Evolutionary conservation across 2,329 filamentous ascomycete genomes (phyloP), one percentile per base, ranked within the genome.

Genomic region (Cytospora piceicola): DNA sequence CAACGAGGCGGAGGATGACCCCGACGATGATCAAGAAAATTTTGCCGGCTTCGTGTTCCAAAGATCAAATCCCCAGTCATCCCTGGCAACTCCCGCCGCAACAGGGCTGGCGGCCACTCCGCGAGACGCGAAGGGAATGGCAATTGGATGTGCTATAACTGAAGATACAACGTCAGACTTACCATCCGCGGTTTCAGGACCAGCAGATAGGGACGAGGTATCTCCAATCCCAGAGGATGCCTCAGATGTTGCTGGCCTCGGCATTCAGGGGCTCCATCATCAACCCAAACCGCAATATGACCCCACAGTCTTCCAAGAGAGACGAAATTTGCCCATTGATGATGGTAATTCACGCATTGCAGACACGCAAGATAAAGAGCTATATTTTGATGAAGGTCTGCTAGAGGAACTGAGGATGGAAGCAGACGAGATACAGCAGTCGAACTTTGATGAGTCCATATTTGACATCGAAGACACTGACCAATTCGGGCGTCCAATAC

Each of bases 381-480:
- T 91, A 34, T 92, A 91, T 73, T 92, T 89, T 72, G 88, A 90
- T 68, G 87, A 88, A 72, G 88, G 88, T 65, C 76, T 85, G 72
- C 62, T 74, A 0, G 77, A 79, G 53, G 77, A 79, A 69, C 73
- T 78, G 8, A 78, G 80, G 51, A 83, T 85, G 70, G 79, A 81
- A 9, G 80, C 81, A 58, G 78, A 82, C 3, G 80, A 83, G 65
- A 82, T 81, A 22, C 85, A 89, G 32, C 81, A 81, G 1, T 78
- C 80, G 0, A 80, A 83, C 1, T 92, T 93, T 73, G 89, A 93
- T 67, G 90, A 93, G 73, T 89, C 88, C 7, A 83, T 92, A 17
- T 92, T 93, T 72, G 90, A 93, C 69, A 82, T 87, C 36, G 82
- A 90, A 60, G 87, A 89, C 71, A 87, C 87, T 17, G 83, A 90